Percentiles rank a stretch among this genome's conserved stretches.
Conservation (phyloP, 345 rosid species). For the Hevea brasiliensis region DNA sequence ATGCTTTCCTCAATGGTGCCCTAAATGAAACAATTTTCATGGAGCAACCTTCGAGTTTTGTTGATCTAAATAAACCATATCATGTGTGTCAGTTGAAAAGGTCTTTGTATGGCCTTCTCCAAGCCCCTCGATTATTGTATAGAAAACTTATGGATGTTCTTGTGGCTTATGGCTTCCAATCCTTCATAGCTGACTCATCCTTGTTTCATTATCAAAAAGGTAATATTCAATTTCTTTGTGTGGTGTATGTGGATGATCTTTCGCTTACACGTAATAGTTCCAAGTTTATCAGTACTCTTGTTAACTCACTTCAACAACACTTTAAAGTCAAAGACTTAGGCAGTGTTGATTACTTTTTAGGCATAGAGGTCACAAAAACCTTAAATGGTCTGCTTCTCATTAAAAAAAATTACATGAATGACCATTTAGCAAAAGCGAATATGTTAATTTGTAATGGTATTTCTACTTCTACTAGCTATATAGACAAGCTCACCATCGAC, state of each 20-base stretch:
- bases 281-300: background rate
- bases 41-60: constrained; percentile 1
- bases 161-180: background rate
- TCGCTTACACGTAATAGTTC: background rate
- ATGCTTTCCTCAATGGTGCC: background rate
- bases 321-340: constrained; percentile 2
- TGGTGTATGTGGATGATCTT: constrained; percentile 2
- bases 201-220: background rate
- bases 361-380: background rate
- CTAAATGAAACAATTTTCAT: background rate
- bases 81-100: background rate
- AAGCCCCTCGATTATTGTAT: background rate
- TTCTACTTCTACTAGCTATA: too few relatives aligned
- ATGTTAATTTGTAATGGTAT: background rate
- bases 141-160: background rate
- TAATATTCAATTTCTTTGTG: background rate
- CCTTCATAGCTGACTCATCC: background rate
- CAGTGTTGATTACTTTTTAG: background rate
- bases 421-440: background rate
- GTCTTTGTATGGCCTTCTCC: background rate
- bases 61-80: background rate
- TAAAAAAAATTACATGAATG: constrained; percentile 1
- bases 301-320: accelerated
- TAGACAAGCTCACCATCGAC: too few relatives aligned
- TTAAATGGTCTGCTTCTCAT: background rate